Evolutionary conservation across 768 basidiomycete genomes (phyloP), one percentile per base, ranked within the genome.

Genomic region (Leccinum barrowsii): DNA sequence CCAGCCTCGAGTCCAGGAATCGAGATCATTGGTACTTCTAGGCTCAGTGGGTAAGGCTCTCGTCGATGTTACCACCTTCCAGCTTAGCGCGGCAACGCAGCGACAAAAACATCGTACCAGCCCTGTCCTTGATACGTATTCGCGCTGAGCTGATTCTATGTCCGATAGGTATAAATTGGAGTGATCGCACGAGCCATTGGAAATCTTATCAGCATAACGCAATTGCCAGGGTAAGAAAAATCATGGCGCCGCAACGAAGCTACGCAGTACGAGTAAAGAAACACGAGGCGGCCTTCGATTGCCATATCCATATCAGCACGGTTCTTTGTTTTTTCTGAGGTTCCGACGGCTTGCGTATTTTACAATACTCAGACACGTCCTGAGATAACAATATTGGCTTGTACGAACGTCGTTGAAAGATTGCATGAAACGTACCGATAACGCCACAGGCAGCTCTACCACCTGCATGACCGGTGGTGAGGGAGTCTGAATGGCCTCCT

Each of bases 361-460:
- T 35, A 48, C 48, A 4, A 50, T 46, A 52, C 48, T 65, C 61
- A 71, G 35, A 34, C 54, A 46, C 58, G 72, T 2, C 71, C 69
- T 70, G 26, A 21, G 46, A 6, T 8, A 22, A 32, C 22, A 22
- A 2, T 21, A 28, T 28, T 28, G 28, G 17, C 15, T 63, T 17
- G 44, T 21, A 24, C 30, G 13, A 13, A 47, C 48, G 50, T 57
- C 32, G 35, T 63, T 11, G 37, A 8, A 21, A 21, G 50, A 56
- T 40, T 46, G 58, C 37, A 46, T 54, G 50, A 49, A 55, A 58
- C 71, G 56, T 70, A 83, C 88, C 89, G 63, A 92, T 89, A 52
- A 92, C 83, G 64, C 90, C 91, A 67, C 92, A 93, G 12, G 92
- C 90, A n/a, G 83, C 80, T 57, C 90, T 78, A 30, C 77, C 84